phyloP scores from a whole-genome alignment of 169 alveolate species.

The Eimeria zaria region DNA sequence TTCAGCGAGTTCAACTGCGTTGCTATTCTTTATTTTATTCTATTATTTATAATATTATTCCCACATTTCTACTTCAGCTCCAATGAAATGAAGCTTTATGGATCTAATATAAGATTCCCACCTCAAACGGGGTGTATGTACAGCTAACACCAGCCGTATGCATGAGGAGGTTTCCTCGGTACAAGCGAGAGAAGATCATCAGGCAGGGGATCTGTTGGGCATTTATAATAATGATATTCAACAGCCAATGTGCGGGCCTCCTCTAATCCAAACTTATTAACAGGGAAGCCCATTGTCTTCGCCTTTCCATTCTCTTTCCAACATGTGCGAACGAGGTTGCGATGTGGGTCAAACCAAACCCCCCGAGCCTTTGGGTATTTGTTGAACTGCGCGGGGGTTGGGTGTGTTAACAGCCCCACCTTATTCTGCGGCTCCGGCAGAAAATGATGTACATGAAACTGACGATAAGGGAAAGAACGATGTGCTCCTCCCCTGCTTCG shows the following conservation, averaged over 20 bases:
- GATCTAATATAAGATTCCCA: not conserved
- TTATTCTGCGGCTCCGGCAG: constrained; percentile 77
- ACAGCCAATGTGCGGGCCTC: constrained; percentile 80
- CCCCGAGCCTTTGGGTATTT: constrained; percentile 78
- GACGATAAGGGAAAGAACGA: constrained; percentile 58
- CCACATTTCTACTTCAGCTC: not conserved
- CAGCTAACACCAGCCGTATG: constrained; percentile 79
- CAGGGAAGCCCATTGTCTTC: constrained; percentile 82
- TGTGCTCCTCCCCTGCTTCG: constrained; percentile 6
- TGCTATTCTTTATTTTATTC: not conserved
- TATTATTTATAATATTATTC: not conserved
- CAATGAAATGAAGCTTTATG: not conserved
- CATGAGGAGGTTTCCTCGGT: constrained; percentile 59
- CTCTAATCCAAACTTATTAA: constrained; percentile 77
- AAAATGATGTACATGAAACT: constrained; percentile 70
- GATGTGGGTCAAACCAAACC: constrained; percentile 79
- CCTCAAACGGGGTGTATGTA: not conserved
- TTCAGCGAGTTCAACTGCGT: not conserved
- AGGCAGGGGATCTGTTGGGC: constrained; percentile 81
- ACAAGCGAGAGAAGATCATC: constrained; percentile 42
- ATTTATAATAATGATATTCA: constrained; percentile 65
- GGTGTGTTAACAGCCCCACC: constrained; percentile 66
- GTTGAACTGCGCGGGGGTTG: constrained; percentile 76
- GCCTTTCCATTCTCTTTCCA: constrained; percentile 82
- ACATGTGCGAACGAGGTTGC: constrained; percentile 81